Evolutionary conservation across 1,139 yeast genomes (phyloP).

Genomic region (Yamadazyma sp.): DNA sequence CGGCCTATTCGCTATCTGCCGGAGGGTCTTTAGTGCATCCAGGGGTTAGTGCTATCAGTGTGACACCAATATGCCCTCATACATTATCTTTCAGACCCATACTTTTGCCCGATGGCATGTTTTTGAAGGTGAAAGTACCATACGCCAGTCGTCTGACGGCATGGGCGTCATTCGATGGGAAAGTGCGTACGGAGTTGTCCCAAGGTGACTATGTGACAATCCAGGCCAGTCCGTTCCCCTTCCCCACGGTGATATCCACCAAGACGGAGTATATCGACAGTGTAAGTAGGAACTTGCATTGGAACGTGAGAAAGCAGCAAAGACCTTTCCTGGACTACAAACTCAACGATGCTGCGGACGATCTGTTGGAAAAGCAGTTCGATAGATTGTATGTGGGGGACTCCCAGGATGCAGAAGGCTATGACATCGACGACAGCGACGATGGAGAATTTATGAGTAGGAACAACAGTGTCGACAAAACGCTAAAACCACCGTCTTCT

Average conservation of each 20-base stretch:
- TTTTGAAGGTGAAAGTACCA: slow-evolving; percentile 73
- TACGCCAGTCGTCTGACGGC: slow-evolving; percentile 70
- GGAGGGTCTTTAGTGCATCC: slow-evolving; percentile 92
- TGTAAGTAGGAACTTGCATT: slow-evolving; percentile 77
- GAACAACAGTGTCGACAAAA: background rate
- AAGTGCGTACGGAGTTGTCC: slow-evolving; percentile 65
- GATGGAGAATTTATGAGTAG: slow-evolving; percentile 12
- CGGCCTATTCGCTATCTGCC: slow-evolving; percentile 87
- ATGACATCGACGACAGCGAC: slow-evolving; percentile 22
- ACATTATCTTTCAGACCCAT: slow-evolving; percentile 87
- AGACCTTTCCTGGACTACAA: slow-evolving; percentile 53
- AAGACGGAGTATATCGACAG: slow-evolving; percentile 80
- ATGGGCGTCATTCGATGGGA: slow-evolving; percentile 91
- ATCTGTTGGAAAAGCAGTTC: slow-evolving; percentile 15
- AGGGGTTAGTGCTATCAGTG: slow-evolving; percentile 82
- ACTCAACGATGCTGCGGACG: slow-evolving; percentile 17
- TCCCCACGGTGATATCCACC: slow-evolving; percentile 78
- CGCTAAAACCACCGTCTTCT: too few relatives aligned
- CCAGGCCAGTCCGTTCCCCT: slow-evolving; percentile 77
- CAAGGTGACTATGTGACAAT: slow-evolving; percentile 79
- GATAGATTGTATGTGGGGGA: slow-evolving; percentile 16
- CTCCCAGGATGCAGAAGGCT: slow-evolving; percentile 16
- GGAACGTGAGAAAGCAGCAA: slow-evolving; percentile 85
- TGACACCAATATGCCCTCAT: slow-evolving; percentile 92
- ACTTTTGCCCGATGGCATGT: slow-evolving; percentile 82